Base-by-base conservation (phyloP, 2,329 filamentous ascomycete genomes). In the Xylariaceae sp. region DNA sequence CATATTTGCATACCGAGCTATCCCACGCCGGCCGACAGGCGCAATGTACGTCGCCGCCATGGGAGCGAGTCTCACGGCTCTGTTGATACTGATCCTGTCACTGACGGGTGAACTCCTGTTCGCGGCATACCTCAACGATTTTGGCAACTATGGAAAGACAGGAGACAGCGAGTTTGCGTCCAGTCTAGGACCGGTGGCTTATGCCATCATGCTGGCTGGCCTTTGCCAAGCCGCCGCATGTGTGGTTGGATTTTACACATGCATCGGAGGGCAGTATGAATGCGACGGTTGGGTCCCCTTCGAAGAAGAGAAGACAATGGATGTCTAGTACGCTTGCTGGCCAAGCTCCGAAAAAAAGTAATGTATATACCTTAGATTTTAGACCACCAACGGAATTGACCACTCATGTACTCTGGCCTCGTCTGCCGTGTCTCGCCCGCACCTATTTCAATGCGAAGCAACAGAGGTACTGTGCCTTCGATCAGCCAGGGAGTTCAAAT, bases 261-360 rank as follows among this genome's bases (percentile, higher is more conserved):
- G 46, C 16, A 59, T 59, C 14, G 57, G 57, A 5, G 57, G 52
- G 12, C 54, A 57, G 28, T 54, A 55, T n/a, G 19, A 40, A 1
- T 57, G 55, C 31, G 57, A 59, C 16, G 50, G 47, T 5, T 44
- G 28, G 38, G 47, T 46, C 3, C 22, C 16, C 33, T 19, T 50
- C 16, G 42, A 18, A 6, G 47, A 50, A 3, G 42, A 43, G 7
- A 31, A n/a, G n/a, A 31, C 36, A 12, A 14, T 17, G 16, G 36
- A 39, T 39, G 16, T 39, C 11, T 13, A 39, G 36, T 28, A 28
- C 22, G 7, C 22, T 28, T 28, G 22, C 22, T 28, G 22, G 22
- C 22, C 22, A 28, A 28, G 22, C 4, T 28, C 22, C 7, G 22
- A 28, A 28, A 28, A 5, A 28, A 28, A 28, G 4, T 28, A 28